A percentile compares a stretch with the other conserved stretches of the same genome.
phyloP scores from a whole-genome alignment of 164 flowering plant genomes.

The Warburgia ugandensis region DNA sequence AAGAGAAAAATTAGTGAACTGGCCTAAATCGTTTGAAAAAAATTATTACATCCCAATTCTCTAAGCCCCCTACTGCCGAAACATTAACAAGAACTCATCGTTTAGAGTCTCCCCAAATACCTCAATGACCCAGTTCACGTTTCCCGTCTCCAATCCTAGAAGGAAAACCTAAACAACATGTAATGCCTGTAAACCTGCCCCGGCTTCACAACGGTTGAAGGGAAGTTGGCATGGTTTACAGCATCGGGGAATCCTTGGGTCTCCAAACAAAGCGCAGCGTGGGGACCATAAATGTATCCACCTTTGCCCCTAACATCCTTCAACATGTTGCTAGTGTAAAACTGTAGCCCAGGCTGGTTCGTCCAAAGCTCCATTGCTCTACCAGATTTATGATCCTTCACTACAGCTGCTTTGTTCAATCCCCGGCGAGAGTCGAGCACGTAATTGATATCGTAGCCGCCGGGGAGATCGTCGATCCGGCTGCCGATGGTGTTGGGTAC shows the following conservation, averaged over 20 bases:
- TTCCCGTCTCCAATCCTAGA: not conserved
- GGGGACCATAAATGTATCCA: slow-evolving; percentile 38
- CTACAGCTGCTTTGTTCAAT: slow-evolving; percentile 39
- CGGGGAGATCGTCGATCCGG: slow-evolving; percentile 35
- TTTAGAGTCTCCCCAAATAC: too few relatives aligned
- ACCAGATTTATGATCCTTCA: slow-evolving; percentile 40
- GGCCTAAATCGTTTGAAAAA: too few relatives aligned
- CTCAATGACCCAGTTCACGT: not conserved
- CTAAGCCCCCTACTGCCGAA: too few relatives aligned
- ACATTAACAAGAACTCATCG: too few relatives aligned
- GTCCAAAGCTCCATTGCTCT: slow-evolving; percentile 50
- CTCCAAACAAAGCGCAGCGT: slow-evolving; percentile 55
- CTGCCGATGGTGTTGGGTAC: slow-evolving; percentile 33
- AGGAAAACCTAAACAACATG: slow-evolving; percentile 49
- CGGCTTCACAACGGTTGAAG: slow-evolving; percentile 55
- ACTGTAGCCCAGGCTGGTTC: slow-evolving; percentile 60
- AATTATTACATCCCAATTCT: too few relatives aligned
- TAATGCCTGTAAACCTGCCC: slow-evolving; percentile 47
- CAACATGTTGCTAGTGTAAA: slow-evolving; percentile 46
- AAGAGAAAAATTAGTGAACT: too few relatives aligned
- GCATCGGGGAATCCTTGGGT: slow-evolving; percentile 88
- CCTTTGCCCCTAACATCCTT: slow-evolving; percentile 49
- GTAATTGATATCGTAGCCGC: slow-evolving; percentile 70
- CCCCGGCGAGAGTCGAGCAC: slow-evolving; percentile 30
- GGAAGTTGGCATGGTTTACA: slow-evolving; percentile 78